Base-by-base conservation (phyloP, 2,329 filamentous ascomycete species). In the Pestalotiopsis sp. region DNA sequence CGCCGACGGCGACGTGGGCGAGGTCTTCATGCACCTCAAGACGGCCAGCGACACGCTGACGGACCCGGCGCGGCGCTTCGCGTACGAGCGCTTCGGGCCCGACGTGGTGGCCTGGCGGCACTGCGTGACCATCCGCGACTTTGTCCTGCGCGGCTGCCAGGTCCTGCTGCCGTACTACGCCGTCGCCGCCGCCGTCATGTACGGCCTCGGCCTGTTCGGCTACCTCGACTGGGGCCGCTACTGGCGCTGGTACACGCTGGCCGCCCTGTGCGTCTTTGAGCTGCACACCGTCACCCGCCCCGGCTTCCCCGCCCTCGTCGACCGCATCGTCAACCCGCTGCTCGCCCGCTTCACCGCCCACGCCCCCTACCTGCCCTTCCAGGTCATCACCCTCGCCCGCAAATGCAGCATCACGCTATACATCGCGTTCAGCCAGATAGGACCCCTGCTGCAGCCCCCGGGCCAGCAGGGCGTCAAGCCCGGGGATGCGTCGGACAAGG, bases 21-120 rank as follows among this genome's bases (percentile, higher is more conserved):
- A 79, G 67, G 75, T 91, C 81, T 98, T 97, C 80, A 90, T 98
- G 61, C 90, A 92, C 75, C 86, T 98, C 75, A 95, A 95, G 83
- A 84, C 90, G 61, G 94, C 94, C 5, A 89, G 94, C 76, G 96
- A 98, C 75, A 93, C 91, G 0, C 88, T 98, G 17, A 82, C 89
- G n/a, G 90, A 96, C 76, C 89, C 92, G 2, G 90, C 89, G 0
- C 90, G 88, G 76, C 87, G 94, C 68, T 97, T 96, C 78, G 94
- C 94, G 7, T 98, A 98, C 81, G 94, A 97, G 78, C 90, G 94
- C 62, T 94, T 97, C 78, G 95, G 95, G 0, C 91, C 93, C 0
- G 89, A 89, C 36, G 86, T 95, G 23, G 79, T 91, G 13, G 78
- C 79, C 9, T 95, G 91, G 91, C 83, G 87, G 72, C 84, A 88